phyloP scores from a whole-genome alignment of 176 grass and related monocot genomes.

The Rhynchospora tenuis region DNA sequence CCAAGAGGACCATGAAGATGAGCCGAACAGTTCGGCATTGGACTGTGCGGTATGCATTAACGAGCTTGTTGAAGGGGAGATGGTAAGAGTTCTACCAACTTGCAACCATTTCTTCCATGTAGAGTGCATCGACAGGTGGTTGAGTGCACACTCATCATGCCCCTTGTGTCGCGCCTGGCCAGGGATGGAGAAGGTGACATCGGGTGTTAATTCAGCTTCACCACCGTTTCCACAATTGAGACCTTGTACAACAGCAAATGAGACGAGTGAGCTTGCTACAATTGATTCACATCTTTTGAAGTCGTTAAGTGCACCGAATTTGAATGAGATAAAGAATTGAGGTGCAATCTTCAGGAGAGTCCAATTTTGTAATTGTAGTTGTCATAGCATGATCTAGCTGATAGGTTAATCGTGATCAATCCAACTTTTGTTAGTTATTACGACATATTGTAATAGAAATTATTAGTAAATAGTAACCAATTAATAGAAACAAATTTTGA shows the following conservation, averaged over 20 bases:
- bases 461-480: too few relatives aligned
- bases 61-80: neutral
- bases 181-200: neutral
- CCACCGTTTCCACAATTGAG: neutral
- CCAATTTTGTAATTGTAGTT: neutral
- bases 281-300: neutral
- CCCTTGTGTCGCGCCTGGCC: neutral
- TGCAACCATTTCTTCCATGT: constrained; percentile 12
- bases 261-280: neutral
- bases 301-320: neutral
- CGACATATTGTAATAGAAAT: too few relatives aligned
- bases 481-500: too few relatives aligned
- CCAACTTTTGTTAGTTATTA: neutral
- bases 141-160: neutral
- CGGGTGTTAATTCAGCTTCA: neutral
- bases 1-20: too few relatives aligned
- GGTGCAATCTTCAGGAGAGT: too few relatives aligned
- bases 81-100: neutral
- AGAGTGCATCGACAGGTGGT: constrained; percentile 15
- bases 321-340: too few relatives aligned
- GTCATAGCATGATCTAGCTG: neutral
- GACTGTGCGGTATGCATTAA: constrained; percentile 5
- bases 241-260: neutral
- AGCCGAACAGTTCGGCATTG: neutral
- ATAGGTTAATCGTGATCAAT: neutral